These are phyloP conservation scores for Penicillium paradoxum DNA, from an alignment of 495 filamentous ascomycete species.

Conservation along the genomic window DNA sequence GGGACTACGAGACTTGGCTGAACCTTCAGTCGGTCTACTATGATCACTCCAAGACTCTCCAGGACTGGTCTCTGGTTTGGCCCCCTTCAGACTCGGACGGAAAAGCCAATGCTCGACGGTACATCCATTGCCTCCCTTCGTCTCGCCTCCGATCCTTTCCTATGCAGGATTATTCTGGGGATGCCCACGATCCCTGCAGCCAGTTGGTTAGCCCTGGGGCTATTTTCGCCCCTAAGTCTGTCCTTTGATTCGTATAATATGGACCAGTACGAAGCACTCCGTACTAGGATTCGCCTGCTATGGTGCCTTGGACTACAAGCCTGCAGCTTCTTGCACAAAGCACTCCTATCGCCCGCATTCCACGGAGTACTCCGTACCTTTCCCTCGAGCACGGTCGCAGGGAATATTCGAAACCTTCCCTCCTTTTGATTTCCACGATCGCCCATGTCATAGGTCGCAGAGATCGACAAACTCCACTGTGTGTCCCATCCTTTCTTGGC, in stretches of 20 bases:
- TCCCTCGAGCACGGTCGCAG: too few relatives aligned
- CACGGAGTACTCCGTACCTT: too few relatives aligned
- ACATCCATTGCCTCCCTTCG: too few relatives aligned
- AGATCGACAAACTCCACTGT: slow-evolving; percentile 29
- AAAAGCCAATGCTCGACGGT: too few relatives aligned
- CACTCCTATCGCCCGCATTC: too few relatives aligned
- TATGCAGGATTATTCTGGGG: slow-evolving; percentile 17
- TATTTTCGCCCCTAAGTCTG: neutral
- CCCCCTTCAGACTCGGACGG: too few relatives aligned
- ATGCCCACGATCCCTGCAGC: slow-evolving; percentile 5
- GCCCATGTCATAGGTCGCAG: slow-evolving; percentile 9
- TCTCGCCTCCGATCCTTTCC: slow-evolving; percentile 11
- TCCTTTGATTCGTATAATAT: slow-evolving; percentile 2
- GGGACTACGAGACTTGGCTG: slow-evolving; percentile 10
- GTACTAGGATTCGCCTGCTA: too few relatives aligned
- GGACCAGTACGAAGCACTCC: too few relatives aligned
- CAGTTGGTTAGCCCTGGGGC: neutral
- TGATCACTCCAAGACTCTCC: too few relatives aligned
- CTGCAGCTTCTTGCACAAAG: too few relatives aligned
- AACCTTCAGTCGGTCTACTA: slow-evolving; percentile 7
- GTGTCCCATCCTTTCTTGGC: slow-evolving; percentile 14
- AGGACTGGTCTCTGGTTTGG: too few relatives aligned
- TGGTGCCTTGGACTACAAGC: too few relatives aligned
- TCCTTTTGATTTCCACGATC: neutral
- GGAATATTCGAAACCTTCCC: slow-evolving; percentile 9